A percentile compares a stretch with the other conserved stretches of the same genome.
Conservation (phyloP, 2,329 filamentous ascomycete genomes). For the Sarocladiaceae sp. region DNA sequence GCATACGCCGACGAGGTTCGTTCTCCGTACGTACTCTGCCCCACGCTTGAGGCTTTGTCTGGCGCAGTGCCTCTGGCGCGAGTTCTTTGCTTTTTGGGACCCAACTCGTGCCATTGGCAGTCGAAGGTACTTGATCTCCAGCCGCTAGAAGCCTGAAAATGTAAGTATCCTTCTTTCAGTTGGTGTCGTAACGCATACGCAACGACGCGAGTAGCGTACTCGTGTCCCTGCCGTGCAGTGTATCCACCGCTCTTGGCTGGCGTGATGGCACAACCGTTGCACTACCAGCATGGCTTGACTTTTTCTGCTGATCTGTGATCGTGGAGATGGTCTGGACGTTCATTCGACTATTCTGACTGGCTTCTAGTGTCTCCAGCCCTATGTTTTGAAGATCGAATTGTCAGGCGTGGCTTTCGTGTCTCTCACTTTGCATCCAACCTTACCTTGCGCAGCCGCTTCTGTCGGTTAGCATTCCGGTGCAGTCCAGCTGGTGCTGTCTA, state of each 20-base stretch:
- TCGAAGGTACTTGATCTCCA: background rate
- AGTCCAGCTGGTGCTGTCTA: background rate
- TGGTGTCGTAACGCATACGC: background rate
- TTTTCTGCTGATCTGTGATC: too few species aligned
- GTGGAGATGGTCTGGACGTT: too few species aligned
- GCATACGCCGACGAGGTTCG: background rate
- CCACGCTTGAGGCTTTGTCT: slow-evolving; percentile 2
- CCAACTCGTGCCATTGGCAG: background rate
- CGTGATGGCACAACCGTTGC: background rate
- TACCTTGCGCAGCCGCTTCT: too few species aligned
- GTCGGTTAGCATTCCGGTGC: background rate
- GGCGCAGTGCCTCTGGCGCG: background rate
- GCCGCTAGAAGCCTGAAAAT: background rate
- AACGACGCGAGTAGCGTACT: background rate
- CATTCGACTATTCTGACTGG: too few species aligned
- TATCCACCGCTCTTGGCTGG: background rate
- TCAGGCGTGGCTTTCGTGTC: too few species aligned
- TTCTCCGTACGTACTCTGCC: background rate
- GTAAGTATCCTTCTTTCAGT: background rate
- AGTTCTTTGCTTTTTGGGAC: background rate
- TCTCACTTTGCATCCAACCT: too few species aligned
- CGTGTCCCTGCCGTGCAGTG: background rate
- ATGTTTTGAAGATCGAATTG: too few species aligned
- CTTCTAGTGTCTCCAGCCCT: too few species aligned
- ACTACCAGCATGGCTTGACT: too few species aligned